phyloP scores from a whole-genome alignment of 2,329 filamentous ascomycete genomes.

The Epichloe glyceriae region DNA sequence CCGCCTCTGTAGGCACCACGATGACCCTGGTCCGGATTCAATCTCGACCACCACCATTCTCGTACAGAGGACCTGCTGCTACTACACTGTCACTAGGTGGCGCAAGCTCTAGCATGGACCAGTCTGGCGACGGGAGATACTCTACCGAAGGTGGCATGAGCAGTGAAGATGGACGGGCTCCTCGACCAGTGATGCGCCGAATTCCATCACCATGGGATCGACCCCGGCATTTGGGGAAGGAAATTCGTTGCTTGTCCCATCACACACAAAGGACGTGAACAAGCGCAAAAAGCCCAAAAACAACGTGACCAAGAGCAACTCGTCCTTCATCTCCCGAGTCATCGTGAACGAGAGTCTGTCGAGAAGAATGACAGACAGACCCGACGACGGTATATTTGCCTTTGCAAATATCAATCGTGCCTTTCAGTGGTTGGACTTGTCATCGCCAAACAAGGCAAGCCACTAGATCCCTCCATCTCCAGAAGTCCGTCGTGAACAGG shows the following conservation, averaged over 20 bases:
- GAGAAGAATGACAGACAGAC: constrained; percentile 69
- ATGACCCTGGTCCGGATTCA: constrained; percentile 66
- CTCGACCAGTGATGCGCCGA: constrained; percentile 37
- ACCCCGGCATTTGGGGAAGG: constrained; percentile 73
- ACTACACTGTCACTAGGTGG: constrained; percentile 33
- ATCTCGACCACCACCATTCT: constrained; percentile 41
- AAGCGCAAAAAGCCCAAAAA: constrained; percentile 94
- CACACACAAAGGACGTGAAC: constrained; percentile 54
- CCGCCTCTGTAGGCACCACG: constrained; percentile 76
- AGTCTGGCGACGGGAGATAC: constrained; percentile 44
- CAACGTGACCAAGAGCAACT: constrained; percentile 97
- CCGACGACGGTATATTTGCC: constrained; percentile 67
- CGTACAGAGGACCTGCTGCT: constrained; percentile 41
- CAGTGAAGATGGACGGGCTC: constrained; percentile 42
- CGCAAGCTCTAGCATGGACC: constrained; percentile 41
- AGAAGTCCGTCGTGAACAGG: not conserved
- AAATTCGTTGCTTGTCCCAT: constrained; percentile 57
- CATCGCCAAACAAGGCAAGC: constrained; percentile 53
- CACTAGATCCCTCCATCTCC: not conserved
- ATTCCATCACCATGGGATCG: constrained; percentile 27
- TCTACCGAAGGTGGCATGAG: constrained; percentile 47
- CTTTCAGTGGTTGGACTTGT: constrained; percentile 90
- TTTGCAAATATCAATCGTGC: constrained; percentile 95
- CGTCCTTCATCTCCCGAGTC: constrained; percentile 93
- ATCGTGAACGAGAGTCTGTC: constrained; percentile 74